These are phyloP conservation scores for Ophiocordyceps camponoti-floridani DNA, from an alignment of 2,329 filamentous ascomycete genomes.

Conservation along the genomic window DNA sequence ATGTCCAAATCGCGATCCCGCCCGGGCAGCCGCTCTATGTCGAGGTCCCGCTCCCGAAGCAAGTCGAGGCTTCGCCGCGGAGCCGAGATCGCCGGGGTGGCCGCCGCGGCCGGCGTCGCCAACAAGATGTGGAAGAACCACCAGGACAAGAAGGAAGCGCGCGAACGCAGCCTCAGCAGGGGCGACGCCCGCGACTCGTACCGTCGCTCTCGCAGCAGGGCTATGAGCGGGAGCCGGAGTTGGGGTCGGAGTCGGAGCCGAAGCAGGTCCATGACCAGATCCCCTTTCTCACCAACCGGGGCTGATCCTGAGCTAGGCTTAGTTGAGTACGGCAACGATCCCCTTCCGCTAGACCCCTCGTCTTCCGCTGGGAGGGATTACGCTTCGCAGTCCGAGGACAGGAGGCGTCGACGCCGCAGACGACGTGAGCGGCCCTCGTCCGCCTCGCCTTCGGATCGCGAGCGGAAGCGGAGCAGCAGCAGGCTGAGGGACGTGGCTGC, in stretches of 20 bases:
- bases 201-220: slow-evolving; percentile 17
- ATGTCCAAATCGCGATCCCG: slow-evolving; percentile 22
- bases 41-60: slow-evolving; percentile 20
- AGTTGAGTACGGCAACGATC: slow-evolving; percentile 47
- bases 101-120: slow-evolving; percentile 40
- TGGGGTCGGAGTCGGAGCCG: slow-evolving; percentile 15
- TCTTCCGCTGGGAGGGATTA: slow-evolving; percentile 19
- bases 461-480: slow-evolving; percentile 33
- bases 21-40: slow-evolving; percentile 6
- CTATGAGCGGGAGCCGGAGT: slow-evolving; percentile 5
- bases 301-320: slow-evolving; percentile 51
- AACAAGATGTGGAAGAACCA: slow-evolving; percentile 43
- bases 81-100: slow-evolving; percentile 42
- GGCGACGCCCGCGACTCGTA: slow-evolving; percentile 19
- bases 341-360: slow-evolving; percentile 26
- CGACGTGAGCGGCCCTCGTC: slow-evolving; percentile 18
- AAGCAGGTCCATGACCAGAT: slow-evolving; percentile 33
- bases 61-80: slow-evolving; percentile 31
- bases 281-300: slow-evolving; percentile 29
- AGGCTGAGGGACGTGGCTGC: slow-evolving; percentile 35
- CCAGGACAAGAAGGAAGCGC: slow-evolving; percentile 39
- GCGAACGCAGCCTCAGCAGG: slow-evolving; percentile 12
- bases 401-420: slow-evolving; percentile 18
- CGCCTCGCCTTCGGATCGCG: slow-evolving; percentile 15
- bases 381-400: slow-evolving; percentile 29